Conservation (phyloP, 306 rosid genomes). For the Trifolium dubium region DNA sequence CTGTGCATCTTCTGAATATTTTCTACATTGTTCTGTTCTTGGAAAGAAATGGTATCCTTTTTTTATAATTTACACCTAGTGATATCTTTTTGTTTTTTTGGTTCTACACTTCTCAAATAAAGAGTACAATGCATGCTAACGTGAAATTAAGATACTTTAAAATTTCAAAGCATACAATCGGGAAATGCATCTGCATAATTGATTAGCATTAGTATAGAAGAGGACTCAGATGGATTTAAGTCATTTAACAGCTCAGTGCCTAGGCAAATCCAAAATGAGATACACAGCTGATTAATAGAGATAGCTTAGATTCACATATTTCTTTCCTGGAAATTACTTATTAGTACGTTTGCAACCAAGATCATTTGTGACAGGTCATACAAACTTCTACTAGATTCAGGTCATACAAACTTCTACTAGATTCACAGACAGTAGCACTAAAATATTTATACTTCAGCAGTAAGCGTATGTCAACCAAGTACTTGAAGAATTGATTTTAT, state of each 20-base stretch:
- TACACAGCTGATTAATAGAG: neutral
- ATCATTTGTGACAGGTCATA: neutral
- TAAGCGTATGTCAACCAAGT: conserved; percentile 13
- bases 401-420: neutral
- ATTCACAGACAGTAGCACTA: conserved; percentile 8
- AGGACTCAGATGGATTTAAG: neutral
- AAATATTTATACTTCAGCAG: neutral
- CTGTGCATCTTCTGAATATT: neutral
- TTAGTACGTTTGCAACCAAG: neutral
- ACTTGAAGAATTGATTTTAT: neutral
- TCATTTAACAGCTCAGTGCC: conserved; percentile 27
- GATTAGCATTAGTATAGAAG: conserved; percentile 7
- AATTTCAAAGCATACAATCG: neutral
- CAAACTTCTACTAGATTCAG: neutral
- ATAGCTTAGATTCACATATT: conserved; percentile 9
- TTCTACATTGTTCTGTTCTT: neutral
- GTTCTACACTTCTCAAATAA: neutral
- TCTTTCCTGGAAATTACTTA: neutral
- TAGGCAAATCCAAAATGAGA: neutral
- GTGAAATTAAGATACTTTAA: conserved; percentile 4
- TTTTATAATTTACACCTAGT: conserved; percentile 7
- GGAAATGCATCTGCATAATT: neutral
- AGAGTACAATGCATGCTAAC: neutral
- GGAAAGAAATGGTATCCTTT: neutral
- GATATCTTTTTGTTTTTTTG: neutral